These are phyloP conservation scores for Pittosporum tobira DNA, from an alignment of 129 eudicot genomes.

Conservation along the genomic window DNA sequence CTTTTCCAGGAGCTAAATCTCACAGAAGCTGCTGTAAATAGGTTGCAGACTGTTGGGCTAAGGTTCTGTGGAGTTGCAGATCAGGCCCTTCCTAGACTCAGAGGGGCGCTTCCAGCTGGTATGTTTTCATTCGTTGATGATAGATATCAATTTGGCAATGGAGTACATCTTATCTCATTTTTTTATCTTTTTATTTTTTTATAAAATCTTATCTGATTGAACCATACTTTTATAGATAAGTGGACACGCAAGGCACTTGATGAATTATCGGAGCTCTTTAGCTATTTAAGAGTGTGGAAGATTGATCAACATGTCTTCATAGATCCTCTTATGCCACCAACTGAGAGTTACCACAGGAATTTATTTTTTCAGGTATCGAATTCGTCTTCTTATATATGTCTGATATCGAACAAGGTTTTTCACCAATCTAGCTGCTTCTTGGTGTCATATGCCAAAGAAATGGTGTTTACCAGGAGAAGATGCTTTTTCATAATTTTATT, in stretches of 20 bases:
- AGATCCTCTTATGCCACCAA: slow-evolving; percentile 93
- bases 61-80: slow-evolving; percentile 89
- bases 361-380: slow-evolving; percentile 77
- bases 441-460: too few relatives aligned
- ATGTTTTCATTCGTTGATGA: slow-evolving; percentile 17
- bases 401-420: not conserved
- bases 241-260: slow-evolving; percentile 81
- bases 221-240: slow-evolving; percentile 44
- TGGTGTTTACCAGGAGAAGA: too few relatives aligned
- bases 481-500: too few relatives aligned
- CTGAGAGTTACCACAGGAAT: slow-evolving; percentile 78
- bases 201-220: slow-evolving; percentile 4
- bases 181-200: too few relatives aligned
- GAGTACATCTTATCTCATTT: slow-evolving; percentile 9
- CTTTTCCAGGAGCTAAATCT: slow-evolving; percentile 75
- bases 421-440: too few relatives aligned
- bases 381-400: not conserved
- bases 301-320: slow-evolving; percentile 51
- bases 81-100: slow-evolving; percentile 79
- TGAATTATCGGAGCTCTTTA: slow-evolving; percentile 70
- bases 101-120: slow-evolving; percentile 97
- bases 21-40: slow-evolving; percentile 69
- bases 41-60: slow-evolving; percentile 77
- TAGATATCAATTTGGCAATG: not conserved
- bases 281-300: slow-evolving; percentile 74